A percentile compares a stretch with the other conserved stretches of the same genome.
phyloP scores from a whole-genome alignment of 2,329 filamentous ascomycete species.

The Aspergillus ochraceoroseus region DNA sequence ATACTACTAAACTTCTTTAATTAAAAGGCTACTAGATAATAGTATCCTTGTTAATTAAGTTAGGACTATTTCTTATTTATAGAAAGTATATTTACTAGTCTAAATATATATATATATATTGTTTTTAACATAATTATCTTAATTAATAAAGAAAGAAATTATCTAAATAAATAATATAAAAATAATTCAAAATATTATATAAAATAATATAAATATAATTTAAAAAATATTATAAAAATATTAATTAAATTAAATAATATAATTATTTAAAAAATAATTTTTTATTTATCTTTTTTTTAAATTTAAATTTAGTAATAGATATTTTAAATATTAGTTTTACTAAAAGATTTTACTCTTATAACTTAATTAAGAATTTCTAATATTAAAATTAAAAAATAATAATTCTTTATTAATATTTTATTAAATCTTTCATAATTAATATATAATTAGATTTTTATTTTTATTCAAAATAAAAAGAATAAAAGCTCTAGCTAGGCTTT shows the following conservation, averaged over 20 bases:
- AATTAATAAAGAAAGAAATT: neutral
- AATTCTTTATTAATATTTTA: neutral
- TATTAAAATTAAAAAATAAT: neutral
- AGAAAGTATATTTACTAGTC: too few relatives aligned
- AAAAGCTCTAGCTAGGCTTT: neutral
- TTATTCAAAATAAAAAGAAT: too few relatives aligned
- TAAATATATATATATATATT: neutral
- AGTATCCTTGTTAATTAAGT: too few relatives aligned
- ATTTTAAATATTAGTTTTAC: constrained; percentile 1
- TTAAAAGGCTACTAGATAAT: too few relatives aligned
- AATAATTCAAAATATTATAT: constrained; percentile 2
- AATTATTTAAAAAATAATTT: constrained; percentile 1
- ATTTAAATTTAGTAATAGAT: constrained; percentile 2
- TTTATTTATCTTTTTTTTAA: neutral
- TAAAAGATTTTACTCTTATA: constrained; percentile 2
- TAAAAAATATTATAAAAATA: neutral
- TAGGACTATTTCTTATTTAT: too few relatives aligned
- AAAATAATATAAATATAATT: neutral
- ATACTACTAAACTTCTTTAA: neutral
- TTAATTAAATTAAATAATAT: neutral
- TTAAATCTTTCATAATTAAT: neutral
- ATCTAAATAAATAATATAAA: neutral
- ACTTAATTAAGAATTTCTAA: neutral
- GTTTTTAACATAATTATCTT: neutral
- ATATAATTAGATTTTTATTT: neutral